These are phyloP conservation scores for Hygrocybe coccinea DNA, from an alignment of 768 basidiomycete species.

Conservation along the genomic window DNA sequence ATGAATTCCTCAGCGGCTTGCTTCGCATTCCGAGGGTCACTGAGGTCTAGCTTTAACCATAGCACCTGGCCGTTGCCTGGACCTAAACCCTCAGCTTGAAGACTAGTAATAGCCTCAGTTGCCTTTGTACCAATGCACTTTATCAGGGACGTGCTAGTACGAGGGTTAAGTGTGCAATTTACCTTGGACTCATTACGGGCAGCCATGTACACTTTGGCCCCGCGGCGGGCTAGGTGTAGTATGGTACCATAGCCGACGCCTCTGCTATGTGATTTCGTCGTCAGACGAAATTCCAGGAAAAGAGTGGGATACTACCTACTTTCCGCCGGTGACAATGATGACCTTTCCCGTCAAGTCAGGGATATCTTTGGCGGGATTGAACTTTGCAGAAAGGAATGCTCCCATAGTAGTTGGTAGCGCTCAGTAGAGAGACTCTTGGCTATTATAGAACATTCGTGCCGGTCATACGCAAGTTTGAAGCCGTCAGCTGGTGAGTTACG, in stretches of 20 bases:
- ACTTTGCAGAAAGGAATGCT: slow-evolving; percentile 20
- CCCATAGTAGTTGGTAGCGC: background rate
- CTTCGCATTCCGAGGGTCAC: slow-evolving; percentile 31
- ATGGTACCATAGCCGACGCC: slow-evolving; percentile 48
- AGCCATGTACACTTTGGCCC: slow-evolving; percentile 51
- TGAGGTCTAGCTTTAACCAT: slow-evolving; percentile 38
- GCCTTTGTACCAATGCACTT: background rate
- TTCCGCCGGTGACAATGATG: slow-evolving; percentile 54
- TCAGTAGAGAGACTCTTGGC: too few relatives aligned
- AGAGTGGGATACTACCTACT: slow-evolving; percentile 32
- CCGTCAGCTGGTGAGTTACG: too few relatives aligned
- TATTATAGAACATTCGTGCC: too few relatives aligned
- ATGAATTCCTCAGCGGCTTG: slow-evolving; percentile 33
- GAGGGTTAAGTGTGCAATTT: slow-evolving; percentile 9
- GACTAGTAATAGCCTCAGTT: slow-evolving; percentile 13
- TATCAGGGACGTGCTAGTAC: background rate
- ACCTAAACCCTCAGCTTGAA: slow-evolving; percentile 26
- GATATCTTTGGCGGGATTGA: slow-evolving; percentile 38
- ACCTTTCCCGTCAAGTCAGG: slow-evolving; percentile 48
- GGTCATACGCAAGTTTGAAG: too few relatives aligned
- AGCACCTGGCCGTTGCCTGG: slow-evolving; percentile 26
- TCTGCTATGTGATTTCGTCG: slow-evolving; percentile 22
- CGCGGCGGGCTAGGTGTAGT: slow-evolving; percentile 41
- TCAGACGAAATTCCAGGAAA: background rate
- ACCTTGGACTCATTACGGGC: slow-evolving; percentile 36